Percentiles rank a stretch among this genome's conserved stretches.
phyloP scores from a whole-genome alignment of 148 eudicot genomes.

The Camellia sinensis region DNA sequence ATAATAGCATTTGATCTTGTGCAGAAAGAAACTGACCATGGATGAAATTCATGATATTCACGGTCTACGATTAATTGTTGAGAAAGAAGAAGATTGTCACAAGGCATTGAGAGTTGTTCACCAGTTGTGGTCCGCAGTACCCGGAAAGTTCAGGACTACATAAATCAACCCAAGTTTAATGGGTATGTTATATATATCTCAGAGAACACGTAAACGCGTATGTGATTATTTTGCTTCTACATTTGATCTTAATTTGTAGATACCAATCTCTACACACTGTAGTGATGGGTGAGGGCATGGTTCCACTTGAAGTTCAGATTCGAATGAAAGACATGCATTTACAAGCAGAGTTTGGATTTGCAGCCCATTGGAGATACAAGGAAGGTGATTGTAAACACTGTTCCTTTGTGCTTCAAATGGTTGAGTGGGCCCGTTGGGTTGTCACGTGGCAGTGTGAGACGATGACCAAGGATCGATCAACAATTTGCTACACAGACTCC shows the following conservation, averaged over 20 bases:
- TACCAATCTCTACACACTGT: conserved; percentile 91
- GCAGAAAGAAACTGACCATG: conserved; percentile 77
- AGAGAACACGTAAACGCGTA: not conserved
- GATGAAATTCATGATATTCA: conserved; percentile 90
- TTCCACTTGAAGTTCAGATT: conserved; percentile 89
- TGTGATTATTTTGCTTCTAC: conserved; percentile 8
- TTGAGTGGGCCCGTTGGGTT: no score
- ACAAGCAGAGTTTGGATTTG: no score
- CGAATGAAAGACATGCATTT: conserved; percentile 18
- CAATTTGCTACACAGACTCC: no score
- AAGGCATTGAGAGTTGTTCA: conserved; percentile 75
- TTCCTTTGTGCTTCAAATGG: no score
- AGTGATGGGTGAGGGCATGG: conserved; percentile 67
- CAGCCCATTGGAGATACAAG: no score
- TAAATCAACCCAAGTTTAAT: conserved; percentile 71
- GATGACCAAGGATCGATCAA: no score
- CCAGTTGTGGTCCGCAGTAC: conserved; percentile 80
- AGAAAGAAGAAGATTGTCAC: conserved; percentile 82
- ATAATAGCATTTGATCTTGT: conserved; percentile 7
- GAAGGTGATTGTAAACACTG: no score
- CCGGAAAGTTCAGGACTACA: conserved; percentile 85
- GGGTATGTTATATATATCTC: conserved; percentile 51
- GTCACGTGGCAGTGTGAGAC: no score
- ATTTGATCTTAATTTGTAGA: conserved; percentile 30
- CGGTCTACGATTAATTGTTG: conserved; percentile 88